Conservation (phyloP, 495 filamentous ascomycete species). For the Xylaria scruposa region DNA sequence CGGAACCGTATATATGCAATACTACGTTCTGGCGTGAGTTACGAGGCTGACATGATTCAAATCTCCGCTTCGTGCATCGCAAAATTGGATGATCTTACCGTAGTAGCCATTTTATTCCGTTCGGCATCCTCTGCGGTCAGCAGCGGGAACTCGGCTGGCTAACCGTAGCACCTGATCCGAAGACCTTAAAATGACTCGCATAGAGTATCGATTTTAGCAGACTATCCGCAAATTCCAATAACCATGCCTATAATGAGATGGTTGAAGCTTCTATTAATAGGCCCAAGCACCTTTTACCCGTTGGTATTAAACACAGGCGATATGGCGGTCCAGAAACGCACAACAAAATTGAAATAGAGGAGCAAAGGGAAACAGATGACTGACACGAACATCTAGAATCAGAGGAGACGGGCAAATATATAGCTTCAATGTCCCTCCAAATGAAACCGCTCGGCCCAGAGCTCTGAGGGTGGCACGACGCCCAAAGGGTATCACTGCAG, state of each 20-base stretch:
- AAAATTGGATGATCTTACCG: background rate
- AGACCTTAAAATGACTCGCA: background rate
- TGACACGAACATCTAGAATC: slow-evolving; percentile 15
- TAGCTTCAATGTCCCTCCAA: slow-evolving; percentile 1
- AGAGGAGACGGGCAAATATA: slow-evolving; percentile 17
- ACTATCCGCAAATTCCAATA: background rate
- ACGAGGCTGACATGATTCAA: slow-evolving; percentile 6
- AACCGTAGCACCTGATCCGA: background rate
- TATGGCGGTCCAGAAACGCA: slow-evolving; percentile 1
- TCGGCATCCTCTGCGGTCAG: background rate
- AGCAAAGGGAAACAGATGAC: background rate
- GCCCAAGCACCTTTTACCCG: background rate
- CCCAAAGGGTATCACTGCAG: slow-evolving; percentile 9
- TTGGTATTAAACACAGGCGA: background rate
- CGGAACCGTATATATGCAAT: slow-evolving; percentile 2
- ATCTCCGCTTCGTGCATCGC: slow-evolving; percentile 2
- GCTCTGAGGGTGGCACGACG: slow-evolving; percentile 8
- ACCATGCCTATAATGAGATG: background rate
- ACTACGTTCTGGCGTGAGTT: background rate
- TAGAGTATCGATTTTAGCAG: background rate
- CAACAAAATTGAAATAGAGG: background rate
- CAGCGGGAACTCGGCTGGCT: background rate
- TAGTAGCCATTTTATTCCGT: background rate
- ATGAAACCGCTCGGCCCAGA: slow-evolving; percentile 22
- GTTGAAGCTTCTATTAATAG: background rate